Conservation (phyloP, 495 filamentous ascomycete genomes). For the Aspergillus carlsbadensis region DNA sequence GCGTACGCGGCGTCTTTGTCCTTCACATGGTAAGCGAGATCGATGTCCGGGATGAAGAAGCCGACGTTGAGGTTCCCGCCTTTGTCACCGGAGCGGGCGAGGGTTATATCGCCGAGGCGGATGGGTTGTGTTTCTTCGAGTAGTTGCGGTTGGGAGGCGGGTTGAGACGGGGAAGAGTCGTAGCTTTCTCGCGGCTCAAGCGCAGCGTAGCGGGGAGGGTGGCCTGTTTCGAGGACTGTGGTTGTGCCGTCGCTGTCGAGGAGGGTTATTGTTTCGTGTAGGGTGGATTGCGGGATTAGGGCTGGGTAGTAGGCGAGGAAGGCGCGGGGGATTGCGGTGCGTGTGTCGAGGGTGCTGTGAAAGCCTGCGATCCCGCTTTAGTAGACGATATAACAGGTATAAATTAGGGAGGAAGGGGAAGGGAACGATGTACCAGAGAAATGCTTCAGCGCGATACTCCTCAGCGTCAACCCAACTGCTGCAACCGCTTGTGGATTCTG, state of each 20-base stretch:
- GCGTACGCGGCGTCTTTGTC: slow-evolving; percentile 13
- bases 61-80: slow-evolving; percentile 50
- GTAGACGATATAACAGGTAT: not conserved
- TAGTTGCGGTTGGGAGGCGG: not conserved
- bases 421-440: slow-evolving; percentile 25
- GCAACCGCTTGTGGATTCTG: slow-evolving; percentile 3
- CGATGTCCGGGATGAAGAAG: slow-evolving; percentile 31
- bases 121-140: slow-evolving; percentile 17
- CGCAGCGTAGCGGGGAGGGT: slow-evolving; percentile 17
- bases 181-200: slow-evolving; percentile 22
- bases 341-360: slow-evolving; percentile 27
- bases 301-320: slow-evolving; percentile 38
- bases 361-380: slow-evolving; percentile 19
- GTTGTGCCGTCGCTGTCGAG: slow-evolving; percentile 5
- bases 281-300: slow-evolving; percentile 22
- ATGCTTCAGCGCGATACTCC: slow-evolving; percentile 29
- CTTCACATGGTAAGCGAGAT: not conserved
- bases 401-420: not conserved
- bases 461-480: slow-evolving; percentile 21
- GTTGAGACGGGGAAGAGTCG: slow-evolving; percentile 13
- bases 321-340: slow-evolving; percentile 29
- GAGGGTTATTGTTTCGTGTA: slow-evolving; percentile 26
- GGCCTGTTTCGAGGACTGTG: slow-evolving; percentile 15
- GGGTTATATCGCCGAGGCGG: slow-evolving; percentile 39
- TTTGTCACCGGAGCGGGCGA: slow-evolving; percentile 51